Evolutionary conservation across 805 yeast species (phyloP).

Genomic region (Starmerella bacillaris): DNA sequence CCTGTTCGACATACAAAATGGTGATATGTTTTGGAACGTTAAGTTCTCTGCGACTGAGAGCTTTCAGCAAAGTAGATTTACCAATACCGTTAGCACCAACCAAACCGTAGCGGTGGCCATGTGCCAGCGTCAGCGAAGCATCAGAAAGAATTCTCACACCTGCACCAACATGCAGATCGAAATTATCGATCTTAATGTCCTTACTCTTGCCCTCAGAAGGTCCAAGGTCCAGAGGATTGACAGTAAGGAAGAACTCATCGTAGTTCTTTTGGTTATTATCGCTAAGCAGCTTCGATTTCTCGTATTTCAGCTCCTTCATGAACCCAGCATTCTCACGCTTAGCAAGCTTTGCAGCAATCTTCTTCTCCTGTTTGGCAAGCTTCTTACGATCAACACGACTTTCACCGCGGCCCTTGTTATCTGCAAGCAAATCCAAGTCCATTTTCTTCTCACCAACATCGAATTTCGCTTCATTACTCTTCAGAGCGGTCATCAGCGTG

Average conservation of each 20-base stretch:
- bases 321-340: constrained; percentile 34
- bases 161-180: constrained; percentile 88
- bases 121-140: constrained; percentile 68
- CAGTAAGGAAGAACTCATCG: constrained; percentile 85
- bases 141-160: constrained; percentile 85
- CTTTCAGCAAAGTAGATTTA: constrained; percentile 82
- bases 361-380: constrained; percentile 90
- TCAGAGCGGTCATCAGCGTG: constrained; percentile 54
- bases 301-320: constrained; percentile 23
- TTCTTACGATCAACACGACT: constrained; percentile 91
- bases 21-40: constrained; percentile 90
- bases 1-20: constrained; percentile 94
- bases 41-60: constrained; percentile 82
- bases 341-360: constrained; percentile 92
- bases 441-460: constrained; percentile 32
- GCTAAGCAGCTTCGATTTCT: constrained; percentile 76
- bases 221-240: constrained; percentile 82
- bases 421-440: constrained; percentile 58
- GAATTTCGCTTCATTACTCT: constrained; percentile 54
- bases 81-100: constrained; percentile 99
- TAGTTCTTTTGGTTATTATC: constrained; percentile 53
- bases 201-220: constrained; percentile 61
- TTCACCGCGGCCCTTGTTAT: constrained; percentile 72
- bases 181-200: constrained; percentile 81
- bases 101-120: constrained; percentile 89